A percentile compares a stretch with the other conserved stretches of the same genome.
Evolutionary conservation across 768 basidiomycete species (phyloP).

Genomic region (Suillus lakei): DNA sequence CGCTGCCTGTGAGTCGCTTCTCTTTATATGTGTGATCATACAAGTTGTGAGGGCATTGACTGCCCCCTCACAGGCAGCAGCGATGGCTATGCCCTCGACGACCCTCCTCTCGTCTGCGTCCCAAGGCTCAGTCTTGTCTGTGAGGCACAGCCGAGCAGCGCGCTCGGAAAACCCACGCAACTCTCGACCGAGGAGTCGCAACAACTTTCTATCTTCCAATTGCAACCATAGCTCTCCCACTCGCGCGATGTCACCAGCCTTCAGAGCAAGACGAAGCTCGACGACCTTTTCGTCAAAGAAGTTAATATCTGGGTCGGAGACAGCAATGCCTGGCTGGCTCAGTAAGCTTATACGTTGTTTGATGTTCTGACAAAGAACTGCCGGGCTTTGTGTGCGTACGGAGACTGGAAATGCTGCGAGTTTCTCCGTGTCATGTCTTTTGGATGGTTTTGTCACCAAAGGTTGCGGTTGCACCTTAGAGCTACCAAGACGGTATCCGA

Average conservation of each 20-base stretch:
- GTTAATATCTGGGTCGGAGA: slow-evolving; percentile 36
- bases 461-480: slow-evolving; percentile 18
- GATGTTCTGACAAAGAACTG: slow-evolving; percentile 33
- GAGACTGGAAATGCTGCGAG: slow-evolving; percentile 6
- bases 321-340: slow-evolving; percentile 10
- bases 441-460: background rate
- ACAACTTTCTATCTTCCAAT: slow-evolving; percentile 47
- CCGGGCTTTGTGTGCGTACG: slow-evolving; percentile 15
- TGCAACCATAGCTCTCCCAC: slow-evolving; percentile 44
- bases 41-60: slow-evolving; percentile 53
- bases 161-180: slow-evolving; percentile 44
- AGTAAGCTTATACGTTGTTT: slow-evolving; percentile 14
- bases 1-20: slow-evolving; percentile 45
- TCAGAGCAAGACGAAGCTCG: slow-evolving; percentile 44
- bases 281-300: slow-evolving; percentile 42
- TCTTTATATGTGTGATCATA: slow-evolving; percentile 51
- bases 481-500: slow-evolving; percentile 20
- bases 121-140: slow-evolving; percentile 23
- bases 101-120: slow-evolving; percentile 32
- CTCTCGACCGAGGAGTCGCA: slow-evolving; percentile 52
- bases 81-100: slow-evolving; percentile 54
- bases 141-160: slow-evolving; percentile 35
- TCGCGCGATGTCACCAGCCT: slow-evolving; percentile 35
- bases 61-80: slow-evolving; percentile 48
- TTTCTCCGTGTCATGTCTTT: slow-evolving; percentile 12